Conservation (phyloP, 352 stramenopile genomes). For the Phytophthora multivora region DNA sequence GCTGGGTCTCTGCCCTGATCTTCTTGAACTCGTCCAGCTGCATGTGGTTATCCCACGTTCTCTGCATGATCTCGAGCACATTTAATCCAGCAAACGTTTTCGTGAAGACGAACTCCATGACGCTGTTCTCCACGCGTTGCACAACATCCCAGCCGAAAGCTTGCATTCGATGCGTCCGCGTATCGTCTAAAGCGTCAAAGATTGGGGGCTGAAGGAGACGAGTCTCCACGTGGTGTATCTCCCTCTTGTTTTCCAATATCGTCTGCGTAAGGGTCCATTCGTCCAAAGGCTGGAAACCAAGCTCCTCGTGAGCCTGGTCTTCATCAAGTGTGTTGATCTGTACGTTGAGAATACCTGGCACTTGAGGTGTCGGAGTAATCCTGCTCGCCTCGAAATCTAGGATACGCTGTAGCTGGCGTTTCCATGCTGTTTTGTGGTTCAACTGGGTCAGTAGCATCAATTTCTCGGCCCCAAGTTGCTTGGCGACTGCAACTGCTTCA, state of each 20-base stretch:
- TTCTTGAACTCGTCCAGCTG: constrained; percentile 31
- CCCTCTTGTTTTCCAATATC: constrained; percentile 34
- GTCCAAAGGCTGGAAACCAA: constrained; percentile 32
- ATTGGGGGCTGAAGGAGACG: constrained; percentile 14
- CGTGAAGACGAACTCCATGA: constrained; percentile 40
- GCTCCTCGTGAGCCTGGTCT: constrained; percentile 22
- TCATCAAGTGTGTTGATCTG: constrained; percentile 18
- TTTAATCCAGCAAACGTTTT: constrained; percentile 38
- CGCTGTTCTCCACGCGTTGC: constrained; percentile 20
- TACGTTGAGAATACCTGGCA: background rate
- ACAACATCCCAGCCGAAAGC: constrained; percentile 42
- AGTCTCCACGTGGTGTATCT: constrained; percentile 22
- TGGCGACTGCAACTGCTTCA: constrained; percentile 18
- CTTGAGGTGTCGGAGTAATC: background rate
- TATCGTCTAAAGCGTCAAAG: background rate
- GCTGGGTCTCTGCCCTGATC: constrained; percentile 34
- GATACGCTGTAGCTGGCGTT: constrained; percentile 32
- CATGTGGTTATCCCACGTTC: constrained; percentile 35
- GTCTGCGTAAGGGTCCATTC: constrained; percentile 31
- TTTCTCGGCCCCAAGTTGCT: constrained; percentile 47
- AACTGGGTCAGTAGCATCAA: constrained; percentile 31
- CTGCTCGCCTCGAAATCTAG: constrained; percentile 30
- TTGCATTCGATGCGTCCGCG: constrained; percentile 14
- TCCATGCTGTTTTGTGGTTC: constrained; percentile 33
- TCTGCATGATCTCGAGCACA: constrained; percentile 33